Evolutionary conservation across 2,329 filamentous ascomycete genomes (phyloP), one percentile per base, ranked within the genome.

Genomic region (Colletotrichum shisoi): DNA sequence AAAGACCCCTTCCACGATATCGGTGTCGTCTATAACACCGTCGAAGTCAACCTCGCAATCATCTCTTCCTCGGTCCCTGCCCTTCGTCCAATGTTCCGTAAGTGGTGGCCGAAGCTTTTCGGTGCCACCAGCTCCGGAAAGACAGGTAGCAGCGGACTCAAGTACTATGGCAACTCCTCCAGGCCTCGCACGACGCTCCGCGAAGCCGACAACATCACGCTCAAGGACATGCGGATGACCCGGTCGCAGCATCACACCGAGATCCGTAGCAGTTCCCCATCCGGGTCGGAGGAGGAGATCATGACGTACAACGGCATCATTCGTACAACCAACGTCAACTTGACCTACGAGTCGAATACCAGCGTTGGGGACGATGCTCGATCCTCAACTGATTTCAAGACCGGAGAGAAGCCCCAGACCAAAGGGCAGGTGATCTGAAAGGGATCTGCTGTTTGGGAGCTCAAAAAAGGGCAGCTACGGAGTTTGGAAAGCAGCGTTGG

Each of bases 281-380:
- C 69, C 5, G 74, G 73, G 11, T 77, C 74, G 11, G 77, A 80
- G 62, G 78, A 80, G 61, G 77, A 80, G 67, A 80, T 80, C 13
- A 79, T 80, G 76, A 77, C 78, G 5, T 77, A 78, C 58, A 78
- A 79, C 57, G 78, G 79, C 12, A 80, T 80, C 40, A 71, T 80
- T 48, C 61, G 65, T 40, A 65, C 65, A 19, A 59, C 34, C 7
- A 56, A 68, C 42, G 65, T 68, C 24, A 64, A 64, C 37, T 45
- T 68, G 12, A 48, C 56, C 11, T 56, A 64, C 54, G 64, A 51
- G 27, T 31, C 27, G 27, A 31, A 8, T 8, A 31, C 27, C 27
- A 31, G 27, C 27, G 27, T 31, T 31, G 27, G 27, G 7, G 27
- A 31, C 27, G 27, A 31, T 8, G 27, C 27, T 31, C 27, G 27